These are phyloP conservation scores for Cornus florida DNA, from an alignment of 148 eudicot genomes.

Conservation along the genomic window DNA sequence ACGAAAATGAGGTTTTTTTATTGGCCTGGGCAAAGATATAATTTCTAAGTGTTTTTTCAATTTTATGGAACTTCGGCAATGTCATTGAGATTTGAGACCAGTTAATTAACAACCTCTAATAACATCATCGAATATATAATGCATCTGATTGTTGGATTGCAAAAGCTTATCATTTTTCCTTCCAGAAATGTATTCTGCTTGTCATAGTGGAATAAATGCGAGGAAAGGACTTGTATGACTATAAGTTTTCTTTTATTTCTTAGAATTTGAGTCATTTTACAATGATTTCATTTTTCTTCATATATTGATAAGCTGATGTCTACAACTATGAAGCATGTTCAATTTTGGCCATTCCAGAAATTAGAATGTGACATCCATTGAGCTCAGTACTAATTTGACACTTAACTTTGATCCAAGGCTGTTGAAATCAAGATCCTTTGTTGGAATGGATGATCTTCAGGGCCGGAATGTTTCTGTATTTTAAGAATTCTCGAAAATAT, in stretches of 20 bases:
- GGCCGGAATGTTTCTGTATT: too few species aligned
- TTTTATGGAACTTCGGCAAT: not conserved
- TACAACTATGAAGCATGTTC: not conserved
- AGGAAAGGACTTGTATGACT: too few species aligned
- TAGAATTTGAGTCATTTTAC: not conserved
- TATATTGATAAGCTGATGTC: not conserved
- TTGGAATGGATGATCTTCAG: too few species aligned
- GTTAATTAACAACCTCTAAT: not conserved
- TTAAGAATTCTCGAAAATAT: too few species aligned
- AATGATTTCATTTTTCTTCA: not conserved
- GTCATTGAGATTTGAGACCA: not conserved
- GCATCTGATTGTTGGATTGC: not conserved
- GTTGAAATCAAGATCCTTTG: too few species aligned
- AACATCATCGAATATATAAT: not conserved
- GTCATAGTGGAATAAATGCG: not conserved
- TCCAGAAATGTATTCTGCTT: not conserved
- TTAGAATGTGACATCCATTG: not conserved
- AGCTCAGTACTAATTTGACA: not conserved
- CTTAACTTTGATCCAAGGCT: too few species aligned
- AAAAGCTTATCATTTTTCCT: not conserved
- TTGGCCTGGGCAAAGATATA: too few species aligned
- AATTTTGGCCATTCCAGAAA: not conserved
- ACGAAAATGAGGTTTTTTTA: too few species aligned
- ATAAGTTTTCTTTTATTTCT: too few species aligned
- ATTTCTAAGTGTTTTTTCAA: constrained; percentile 3